Evolutionary conservation across 768 basidiomycete species (phyloP).

Genomic region (Aureoboletus auriporus): DNA sequence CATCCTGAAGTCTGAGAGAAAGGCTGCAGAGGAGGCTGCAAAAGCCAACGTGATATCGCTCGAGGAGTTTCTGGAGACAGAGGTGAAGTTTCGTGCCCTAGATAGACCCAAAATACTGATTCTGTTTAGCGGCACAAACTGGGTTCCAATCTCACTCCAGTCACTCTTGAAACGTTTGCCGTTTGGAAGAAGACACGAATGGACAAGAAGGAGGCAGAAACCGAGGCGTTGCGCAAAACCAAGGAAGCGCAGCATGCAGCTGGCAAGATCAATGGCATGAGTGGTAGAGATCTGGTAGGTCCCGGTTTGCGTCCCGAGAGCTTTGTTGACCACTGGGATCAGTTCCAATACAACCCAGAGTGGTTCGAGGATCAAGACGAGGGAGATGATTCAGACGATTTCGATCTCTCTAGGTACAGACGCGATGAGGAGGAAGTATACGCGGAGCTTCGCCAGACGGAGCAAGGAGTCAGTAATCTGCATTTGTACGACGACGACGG

Average conservation of each 20-base stretch:
- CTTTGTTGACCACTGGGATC: constrained; percentile 8
- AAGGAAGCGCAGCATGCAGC: constrained; percentile 80
- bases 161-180: constrained; percentile 88
- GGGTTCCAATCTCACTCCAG: constrained; percentile 84
- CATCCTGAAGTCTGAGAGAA: constrained; percentile 90
- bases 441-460: constrained; percentile 22
- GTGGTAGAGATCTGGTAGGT: constrained; percentile 87
- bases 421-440: constrained; percentile 31
- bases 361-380: constrained; percentile 83
- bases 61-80: constrained; percentile 96
- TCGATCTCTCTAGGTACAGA: constrained; percentile 61
- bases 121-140: constrained; percentile 83
- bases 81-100: constrained; percentile 50
- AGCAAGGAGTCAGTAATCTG: constrained; percentile 11
- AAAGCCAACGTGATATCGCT: constrained; percentile 86
- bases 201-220: constrained; percentile 92
- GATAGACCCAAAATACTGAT: not conserved
- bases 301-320: not conserved
- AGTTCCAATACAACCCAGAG: constrained; percentile 96
- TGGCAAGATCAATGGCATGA: constrained; percentile 92
- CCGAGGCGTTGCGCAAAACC: constrained; percentile 73
- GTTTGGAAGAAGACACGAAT: constrained; percentile 93
- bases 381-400: constrained; percentile 41
- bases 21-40: constrained; percentile 86
- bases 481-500: constrained; percentile 22